phyloP scores from a whole-genome alignment of 495 filamentous ascomycete genomes.

The Pyrenula aspistea region DNA sequence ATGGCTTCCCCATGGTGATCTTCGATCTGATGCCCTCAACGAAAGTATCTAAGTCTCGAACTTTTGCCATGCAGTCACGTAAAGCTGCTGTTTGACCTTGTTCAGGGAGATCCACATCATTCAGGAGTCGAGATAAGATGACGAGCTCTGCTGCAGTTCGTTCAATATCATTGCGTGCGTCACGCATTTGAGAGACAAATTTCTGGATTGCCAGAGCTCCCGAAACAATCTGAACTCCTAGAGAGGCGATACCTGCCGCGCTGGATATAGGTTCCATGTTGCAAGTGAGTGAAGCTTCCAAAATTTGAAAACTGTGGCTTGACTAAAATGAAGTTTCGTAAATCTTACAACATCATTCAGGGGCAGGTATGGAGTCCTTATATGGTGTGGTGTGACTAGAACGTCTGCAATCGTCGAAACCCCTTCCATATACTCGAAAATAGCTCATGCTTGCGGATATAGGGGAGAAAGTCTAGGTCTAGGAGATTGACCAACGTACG shows the following conservation, averaged over 20 bases:
- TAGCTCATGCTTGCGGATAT: not conserved
- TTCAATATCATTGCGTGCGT: not conserved
- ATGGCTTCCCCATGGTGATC: not conserved
- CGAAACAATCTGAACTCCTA: not conserved
- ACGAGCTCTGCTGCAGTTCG: not conserved
- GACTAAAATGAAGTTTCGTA: not conserved
- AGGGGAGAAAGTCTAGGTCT: not conserved
- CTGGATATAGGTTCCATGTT: not conserved
- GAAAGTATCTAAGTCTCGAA: not conserved
- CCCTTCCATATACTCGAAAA: not conserved
- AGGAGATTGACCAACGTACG: not conserved
- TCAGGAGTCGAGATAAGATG: not conserved
- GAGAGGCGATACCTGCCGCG: not conserved
- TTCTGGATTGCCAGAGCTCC: not conserved
- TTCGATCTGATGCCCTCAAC: not conserved
- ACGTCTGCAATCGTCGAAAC: not conserved
- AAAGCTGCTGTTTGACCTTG: not conserved
- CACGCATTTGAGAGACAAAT: not conserved
- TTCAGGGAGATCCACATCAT: not conserved
- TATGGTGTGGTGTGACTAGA: not conserved
- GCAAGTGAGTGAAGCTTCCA: not conserved
- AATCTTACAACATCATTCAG: not conserved
- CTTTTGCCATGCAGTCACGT: not conserved
- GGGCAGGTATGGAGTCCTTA: not conserved
- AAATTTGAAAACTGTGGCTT: not conserved